Percentiles rank a stretch among this genome's conserved stretches.
These are phyloP conservation scores for Fusarium subtropicale DNA, from an alignment of 2,329 filamentous ascomycete species.

Conservation along the genomic window DNA sequence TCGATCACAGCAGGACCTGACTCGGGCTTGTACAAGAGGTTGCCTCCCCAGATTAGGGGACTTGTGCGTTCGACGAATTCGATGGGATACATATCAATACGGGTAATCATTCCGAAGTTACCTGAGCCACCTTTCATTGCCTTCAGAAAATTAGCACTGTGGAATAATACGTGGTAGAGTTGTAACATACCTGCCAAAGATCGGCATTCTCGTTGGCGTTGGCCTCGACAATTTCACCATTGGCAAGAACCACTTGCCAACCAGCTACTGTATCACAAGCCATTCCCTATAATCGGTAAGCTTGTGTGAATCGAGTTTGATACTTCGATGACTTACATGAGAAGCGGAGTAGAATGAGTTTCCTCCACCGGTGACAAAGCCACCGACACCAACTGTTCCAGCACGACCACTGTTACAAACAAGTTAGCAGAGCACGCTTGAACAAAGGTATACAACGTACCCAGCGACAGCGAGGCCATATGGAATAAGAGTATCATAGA, in stretches of 20 bases:
- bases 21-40: conserved; percentile 43
- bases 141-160: not conserved
- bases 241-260: conserved; percentile 59
- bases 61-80: conserved; percentile 44
- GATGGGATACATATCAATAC: conserved; percentile 50
- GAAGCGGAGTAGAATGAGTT: conserved; percentile 53
- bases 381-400: conserved; percentile 53
- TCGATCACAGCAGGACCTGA: conserved; percentile 43
- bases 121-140: conserved; percentile 61
- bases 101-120: conserved; percentile 58
- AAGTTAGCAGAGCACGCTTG: not conserved
- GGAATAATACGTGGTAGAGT: accelerated
- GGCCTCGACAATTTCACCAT: conserved; percentile 57
- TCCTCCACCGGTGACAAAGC: conserved; percentile 53
- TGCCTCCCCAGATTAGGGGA: conserved; percentile 50
- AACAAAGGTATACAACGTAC: not conserved
- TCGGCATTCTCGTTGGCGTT: conserved; percentile 55
- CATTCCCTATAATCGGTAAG: conserved; percentile 35
- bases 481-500: conserved; percentile 52
- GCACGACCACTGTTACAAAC: conserved; percentile 47
- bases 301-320: accelerated
- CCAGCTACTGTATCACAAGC: conserved; percentile 57
- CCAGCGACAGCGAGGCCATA: conserved; percentile 50
- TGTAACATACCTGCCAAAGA: conserved; percentile 52
- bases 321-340: conserved; percentile 23